phyloP scores from a whole-genome alignment of 2,329 filamentous ascomycete species.

The Huntiella omanensis region DNA sequence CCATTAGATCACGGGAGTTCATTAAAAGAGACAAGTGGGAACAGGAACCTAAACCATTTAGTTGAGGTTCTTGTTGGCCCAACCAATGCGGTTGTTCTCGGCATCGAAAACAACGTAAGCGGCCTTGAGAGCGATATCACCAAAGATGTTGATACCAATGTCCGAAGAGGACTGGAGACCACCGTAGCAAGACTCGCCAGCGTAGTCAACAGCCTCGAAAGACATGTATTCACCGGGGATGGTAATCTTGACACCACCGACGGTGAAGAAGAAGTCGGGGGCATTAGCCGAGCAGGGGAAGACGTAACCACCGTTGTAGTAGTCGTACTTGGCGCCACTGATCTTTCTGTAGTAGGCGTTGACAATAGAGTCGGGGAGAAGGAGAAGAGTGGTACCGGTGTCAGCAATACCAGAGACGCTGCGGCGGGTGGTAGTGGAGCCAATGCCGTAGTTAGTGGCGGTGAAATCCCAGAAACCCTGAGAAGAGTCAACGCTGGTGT shows the following conservation, averaged over 20 bases:
- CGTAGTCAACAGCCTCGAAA: conserved; percentile 27
- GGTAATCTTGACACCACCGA: conserved; percentile 39
- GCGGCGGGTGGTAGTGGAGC: background rate
- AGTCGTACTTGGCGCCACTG: conserved; percentile 22
- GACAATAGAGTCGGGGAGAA: conserved; percentile 34
- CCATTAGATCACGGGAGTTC: no score
- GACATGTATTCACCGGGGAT: conserved; percentile 33
- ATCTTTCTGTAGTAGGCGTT: conserved; percentile 30
- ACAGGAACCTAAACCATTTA: no score
- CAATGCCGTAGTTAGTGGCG: conserved; percentile 22
- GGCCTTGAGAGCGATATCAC: conserved; percentile 43
- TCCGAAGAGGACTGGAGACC: conserved; percentile 33
- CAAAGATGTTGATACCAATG: conserved; percentile 41
- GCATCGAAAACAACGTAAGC: conserved; percentile 41
- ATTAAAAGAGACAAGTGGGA: no score
- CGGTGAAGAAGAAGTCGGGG: conserved; percentile 33
- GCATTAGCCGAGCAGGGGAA: conserved; percentile 27
- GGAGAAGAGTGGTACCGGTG: conserved; percentile 44
- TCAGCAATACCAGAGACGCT: conserved; percentile 24
- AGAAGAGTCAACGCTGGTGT: conserved; percentile 35
- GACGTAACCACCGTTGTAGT: conserved; percentile 24
- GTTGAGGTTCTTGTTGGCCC: conserved; percentile 1
- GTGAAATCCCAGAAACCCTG: conserved; percentile 43
- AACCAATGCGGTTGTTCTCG: conserved; percentile 21
- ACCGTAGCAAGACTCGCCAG: conserved; percentile 42